Percentiles rank a stretch among this genome's conserved stretches.
These are phyloP conservation scores for Penicillium desertorum DNA, from an alignment of 495 filamentous ascomycete species.

Conservation along the genomic window DNA sequence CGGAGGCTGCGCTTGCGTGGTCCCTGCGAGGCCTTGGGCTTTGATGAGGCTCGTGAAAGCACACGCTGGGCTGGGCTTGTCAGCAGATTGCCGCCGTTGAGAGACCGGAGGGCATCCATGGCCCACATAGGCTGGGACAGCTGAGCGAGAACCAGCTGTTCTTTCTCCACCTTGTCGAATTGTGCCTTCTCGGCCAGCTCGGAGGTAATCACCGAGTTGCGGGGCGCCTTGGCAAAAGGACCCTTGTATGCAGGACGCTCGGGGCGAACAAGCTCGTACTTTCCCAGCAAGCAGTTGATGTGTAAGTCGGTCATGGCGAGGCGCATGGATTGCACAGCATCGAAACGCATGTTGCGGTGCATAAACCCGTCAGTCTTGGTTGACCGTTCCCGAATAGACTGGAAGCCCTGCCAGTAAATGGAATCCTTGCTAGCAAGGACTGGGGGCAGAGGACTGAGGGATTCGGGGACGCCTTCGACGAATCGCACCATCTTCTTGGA, in stretches of 20 bases:
- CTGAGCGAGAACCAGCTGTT: slow-evolving; percentile 74
- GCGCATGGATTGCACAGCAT: slow-evolving; percentile 82
- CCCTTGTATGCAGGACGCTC: slow-evolving; percentile 51
- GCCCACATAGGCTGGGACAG: slow-evolving; percentile 75
- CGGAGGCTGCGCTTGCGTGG: slow-evolving; percentile 38
- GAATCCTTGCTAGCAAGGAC: slow-evolving; percentile 60
- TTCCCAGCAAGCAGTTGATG: slow-evolving; percentile 71
- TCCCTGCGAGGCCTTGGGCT: slow-evolving; percentile 4
- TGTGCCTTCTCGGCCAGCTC: slow-evolving; percentile 48
- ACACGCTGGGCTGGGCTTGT: slow-evolving; percentile 69
- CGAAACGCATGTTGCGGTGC: slow-evolving; percentile 79
- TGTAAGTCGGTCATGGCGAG: slow-evolving; percentile 63
- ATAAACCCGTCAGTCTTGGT: slow-evolving; percentile 72
- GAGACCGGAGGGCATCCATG: slow-evolving; percentile 69
- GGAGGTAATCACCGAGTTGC: slow-evolving; percentile 47
- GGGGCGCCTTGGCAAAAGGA: slow-evolving; percentile 52
- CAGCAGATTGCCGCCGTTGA: slow-evolving; percentile 80
- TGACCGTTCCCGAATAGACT: slow-evolving; percentile 60
- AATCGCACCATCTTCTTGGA: slow-evolving; percentile 79
- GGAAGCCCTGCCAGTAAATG: slow-evolving; percentile 91
- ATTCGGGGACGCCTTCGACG: slow-evolving; percentile 51
- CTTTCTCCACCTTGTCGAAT: slow-evolving; percentile 63
- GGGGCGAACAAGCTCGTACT: slow-evolving; percentile 60
- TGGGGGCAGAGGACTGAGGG: slow-evolving; percentile 34
- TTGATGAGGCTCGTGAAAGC: slow-evolving; percentile 30